Conservation (phyloP, 106 monocot species). For the Apostasia ramifera region DNA sequence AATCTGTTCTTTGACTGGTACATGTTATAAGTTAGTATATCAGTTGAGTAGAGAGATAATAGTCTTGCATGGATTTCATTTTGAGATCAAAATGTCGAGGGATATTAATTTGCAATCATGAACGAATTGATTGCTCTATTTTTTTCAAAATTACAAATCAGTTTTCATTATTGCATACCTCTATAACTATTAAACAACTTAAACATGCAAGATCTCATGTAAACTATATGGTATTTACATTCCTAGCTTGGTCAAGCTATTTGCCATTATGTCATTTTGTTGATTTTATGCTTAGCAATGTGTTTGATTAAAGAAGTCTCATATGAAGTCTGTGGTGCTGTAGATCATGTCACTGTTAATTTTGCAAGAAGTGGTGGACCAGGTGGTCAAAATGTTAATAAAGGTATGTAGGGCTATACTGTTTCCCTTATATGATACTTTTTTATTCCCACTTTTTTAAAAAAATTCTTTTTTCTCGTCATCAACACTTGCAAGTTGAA, state of each 20-base stretch:
- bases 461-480: not conserved
- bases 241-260: not conserved
- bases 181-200: not conserved
- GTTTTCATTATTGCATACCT: not conserved
- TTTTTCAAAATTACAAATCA: not conserved
- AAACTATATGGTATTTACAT: not conserved
- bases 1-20: too few species aligned
- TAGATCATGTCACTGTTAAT: constrained; percentile 87
- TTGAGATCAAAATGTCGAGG: too few species aligned
- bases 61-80: too few species aligned
- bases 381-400: constrained; percentile 98
- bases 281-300: not conserved
- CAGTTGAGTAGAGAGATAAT: too few species aligned
- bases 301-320: not conserved
- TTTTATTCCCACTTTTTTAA: too few species aligned
- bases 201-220: not conserved
- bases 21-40: too few species aligned
- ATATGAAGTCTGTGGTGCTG: constrained; percentile 8
- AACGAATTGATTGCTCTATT: not conserved
- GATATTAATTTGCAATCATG: too few species aligned
- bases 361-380: constrained; percentile 98
- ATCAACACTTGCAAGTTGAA: not conserved
- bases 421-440: not conserved
- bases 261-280: not conserved
- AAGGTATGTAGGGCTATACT: constrained; percentile 40